Percentiles rank a stretch among this genome's conserved stretches.
Evolutionary conservation across 139 green algal genomes (phyloP).

Genomic region (Nannochloris sp.): DNA sequence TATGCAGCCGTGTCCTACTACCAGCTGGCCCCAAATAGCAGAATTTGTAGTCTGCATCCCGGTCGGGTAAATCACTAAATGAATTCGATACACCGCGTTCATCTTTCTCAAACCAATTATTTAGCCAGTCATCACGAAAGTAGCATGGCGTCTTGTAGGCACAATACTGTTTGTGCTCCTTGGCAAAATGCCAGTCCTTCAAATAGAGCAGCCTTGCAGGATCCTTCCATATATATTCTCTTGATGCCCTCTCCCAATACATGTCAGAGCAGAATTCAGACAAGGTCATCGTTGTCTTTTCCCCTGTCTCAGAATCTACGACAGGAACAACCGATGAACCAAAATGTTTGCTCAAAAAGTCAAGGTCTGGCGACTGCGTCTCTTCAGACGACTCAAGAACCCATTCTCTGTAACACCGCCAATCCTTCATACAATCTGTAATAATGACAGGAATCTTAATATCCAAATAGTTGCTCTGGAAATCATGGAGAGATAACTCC

Average conservation of each 20-base stretch:
- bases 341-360: not conserved
- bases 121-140: conserved; percentile 85
- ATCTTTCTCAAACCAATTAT: conserved; percentile 47
- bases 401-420: conserved; percentile 6
- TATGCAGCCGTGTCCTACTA: conserved; percentile 68
- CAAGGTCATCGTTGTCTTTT: conserved; percentile 35
- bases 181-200: conserved; percentile 85
- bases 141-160: conserved; percentile 54
- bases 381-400: not conserved
- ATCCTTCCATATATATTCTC: not conserved
- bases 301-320: not conserved
- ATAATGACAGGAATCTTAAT: conserved; percentile 20
- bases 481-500: conserved; percentile 6
- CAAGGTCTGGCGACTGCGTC: not conserved
- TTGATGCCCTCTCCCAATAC: conserved; percentile 2
- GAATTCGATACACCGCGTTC: conserved; percentile 25
- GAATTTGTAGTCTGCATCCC: conserved; percentile 61
- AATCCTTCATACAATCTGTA: conserved; percentile 2
- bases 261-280: conserved; percentile 41
- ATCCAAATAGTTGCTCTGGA: conserved; percentile 17
- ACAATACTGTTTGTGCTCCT: not conserved
- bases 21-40: conserved; percentile 74
- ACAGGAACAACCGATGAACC: not conserved
- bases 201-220: conserved; percentile 42
- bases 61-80: not conserved